phyloP scores from a whole-genome alignment of 1,139 yeast species.

The Williopsis jadinii region DNA sequence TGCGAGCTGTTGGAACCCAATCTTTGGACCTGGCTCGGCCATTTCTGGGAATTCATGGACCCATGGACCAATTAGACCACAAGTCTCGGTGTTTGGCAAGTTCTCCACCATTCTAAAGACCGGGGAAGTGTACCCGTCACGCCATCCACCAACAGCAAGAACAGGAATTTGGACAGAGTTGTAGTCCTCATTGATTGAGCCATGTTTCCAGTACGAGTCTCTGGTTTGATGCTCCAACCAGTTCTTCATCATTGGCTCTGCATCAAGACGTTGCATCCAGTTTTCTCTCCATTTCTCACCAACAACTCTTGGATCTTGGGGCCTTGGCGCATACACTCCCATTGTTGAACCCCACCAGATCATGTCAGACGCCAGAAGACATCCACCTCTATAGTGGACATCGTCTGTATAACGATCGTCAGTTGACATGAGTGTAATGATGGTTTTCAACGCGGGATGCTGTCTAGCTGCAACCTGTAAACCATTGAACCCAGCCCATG shows the following conservation, averaged over 20 bases:
- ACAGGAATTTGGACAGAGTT: slow-evolving; percentile 33
- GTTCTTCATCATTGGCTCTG: slow-evolving; percentile 31
- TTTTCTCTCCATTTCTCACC: slow-evolving; percentile 32
- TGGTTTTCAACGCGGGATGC: slow-evolving; percentile 35
- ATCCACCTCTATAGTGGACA: slow-evolving; percentile 38
- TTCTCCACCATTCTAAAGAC: slow-evolving; percentile 34
- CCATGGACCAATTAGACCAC: slow-evolving; percentile 36
- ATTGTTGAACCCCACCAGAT: slow-evolving; percentile 41
- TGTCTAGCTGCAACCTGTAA: slow-evolving; percentile 36
- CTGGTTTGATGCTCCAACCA: slow-evolving; percentile 36
- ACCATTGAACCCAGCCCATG: slow-evolving; percentile 41
- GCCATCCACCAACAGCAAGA: slow-evolving; percentile 36
- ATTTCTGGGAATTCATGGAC: slow-evolving; percentile 40
- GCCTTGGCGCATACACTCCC: slow-evolving; percentile 34
- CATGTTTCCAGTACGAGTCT: slow-evolving; percentile 37
- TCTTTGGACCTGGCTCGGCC: slow-evolving; percentile 35
- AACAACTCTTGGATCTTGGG: slow-evolving; percentile 34
- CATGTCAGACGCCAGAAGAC: slow-evolving; percentile 36
- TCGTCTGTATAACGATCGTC: slow-evolving; percentile 39
- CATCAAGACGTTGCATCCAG: slow-evolving; percentile 30
- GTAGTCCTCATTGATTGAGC: slow-evolving; percentile 35
- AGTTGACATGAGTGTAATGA: slow-evolving; percentile 35
- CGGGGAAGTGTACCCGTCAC: slow-evolving; percentile 36
- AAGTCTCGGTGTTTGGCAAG: slow-evolving; percentile 26
- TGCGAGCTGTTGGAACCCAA: slow-evolving; percentile 35